Conservation (phyloP, 306 rosid species). For the Vachellia pachyceras region DNA sequence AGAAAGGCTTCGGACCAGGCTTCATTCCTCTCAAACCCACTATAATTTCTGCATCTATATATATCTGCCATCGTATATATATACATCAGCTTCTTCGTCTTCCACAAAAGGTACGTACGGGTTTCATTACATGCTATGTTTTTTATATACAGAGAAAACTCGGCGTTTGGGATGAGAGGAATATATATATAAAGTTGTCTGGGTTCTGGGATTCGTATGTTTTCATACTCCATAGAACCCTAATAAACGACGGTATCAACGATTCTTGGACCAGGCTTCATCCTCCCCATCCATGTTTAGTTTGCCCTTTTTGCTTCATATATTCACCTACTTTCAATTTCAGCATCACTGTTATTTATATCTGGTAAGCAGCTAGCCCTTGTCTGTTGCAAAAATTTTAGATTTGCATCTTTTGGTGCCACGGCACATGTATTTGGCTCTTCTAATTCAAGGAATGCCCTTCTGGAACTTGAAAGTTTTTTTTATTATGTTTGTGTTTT, state of each 20-base stretch:
- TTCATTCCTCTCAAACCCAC: conserved; percentile 77
- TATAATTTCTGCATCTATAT: background rate
- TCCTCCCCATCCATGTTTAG: conserved; percentile 63
- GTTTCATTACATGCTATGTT: background rate
- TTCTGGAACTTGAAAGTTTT: background rate
- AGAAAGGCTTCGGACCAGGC: conserved; percentile 89
- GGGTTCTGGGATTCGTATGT: conserved; percentile 38
- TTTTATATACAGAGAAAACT: background rate
- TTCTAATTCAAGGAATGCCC: background rate
- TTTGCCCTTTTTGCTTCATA: conserved; percentile 20
- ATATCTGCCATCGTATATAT: background rate
- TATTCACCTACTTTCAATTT: background rate
- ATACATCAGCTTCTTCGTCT: background rate
- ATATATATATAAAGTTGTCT: conserved; percentile 67
- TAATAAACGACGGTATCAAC: background rate
- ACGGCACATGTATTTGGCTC: background rate
- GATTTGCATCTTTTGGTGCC: background rate
- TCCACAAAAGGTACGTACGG: background rate
- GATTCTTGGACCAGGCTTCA: conserved; percentile 92
- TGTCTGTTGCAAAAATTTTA: background rate
- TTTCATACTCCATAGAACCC: background rate
- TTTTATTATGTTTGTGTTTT: background rate
- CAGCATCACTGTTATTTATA: background rate
- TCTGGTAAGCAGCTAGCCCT: conserved; percentile 35
- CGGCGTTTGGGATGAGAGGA: conserved; percentile 62